A percentile compares a stretch with the other conserved stretches of the same genome.
Conservation (phyloP, 2,329 filamentous ascomycete genomes). For the Talaromyces rugulosus region DNA sequence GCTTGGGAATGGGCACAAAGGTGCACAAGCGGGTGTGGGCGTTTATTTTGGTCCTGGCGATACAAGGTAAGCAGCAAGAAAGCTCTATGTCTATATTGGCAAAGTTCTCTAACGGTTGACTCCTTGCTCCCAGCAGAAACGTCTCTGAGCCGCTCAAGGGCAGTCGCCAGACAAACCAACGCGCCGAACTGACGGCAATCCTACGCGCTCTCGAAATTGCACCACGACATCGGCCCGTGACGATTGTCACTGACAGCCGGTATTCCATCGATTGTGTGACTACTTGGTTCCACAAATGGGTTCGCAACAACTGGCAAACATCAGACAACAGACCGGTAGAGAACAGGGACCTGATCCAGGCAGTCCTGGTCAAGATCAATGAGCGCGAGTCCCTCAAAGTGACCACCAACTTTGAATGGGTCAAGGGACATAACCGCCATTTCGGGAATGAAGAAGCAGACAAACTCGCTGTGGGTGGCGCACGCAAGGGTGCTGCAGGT, state of each 20-base stretch:
- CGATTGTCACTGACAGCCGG: conserved; percentile 82
- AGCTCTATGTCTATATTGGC: not conserved
- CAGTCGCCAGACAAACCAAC: conserved; percentile 82
- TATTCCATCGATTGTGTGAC: conserved; percentile 90
- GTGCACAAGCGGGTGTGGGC: conserved; percentile 58
- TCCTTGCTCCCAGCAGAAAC: conserved; percentile 47
- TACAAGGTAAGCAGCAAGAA: conserved; percentile 42
- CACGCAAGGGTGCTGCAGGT: conserved; percentile 38
- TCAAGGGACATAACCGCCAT: conserved; percentile 76
- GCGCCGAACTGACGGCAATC: conserved; percentile 89
- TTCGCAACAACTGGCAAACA: conserved; percentile 73
- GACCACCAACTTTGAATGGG: conserved; percentile 73
- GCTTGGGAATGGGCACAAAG: conserved; percentile 53
- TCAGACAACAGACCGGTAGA: conserved; percentile 66
- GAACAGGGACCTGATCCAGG: conserved; percentile 79
- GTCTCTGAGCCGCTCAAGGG: conserved; percentile 73
- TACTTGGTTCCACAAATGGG: conserved; percentile 77
- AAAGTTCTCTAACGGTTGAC: not conserved
- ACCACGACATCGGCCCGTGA: conserved; percentile 62
- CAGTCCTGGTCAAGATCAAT: conserved; percentile 66
- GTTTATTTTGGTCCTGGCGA: conserved; percentile 62
- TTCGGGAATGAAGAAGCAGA: conserved; percentile 79
- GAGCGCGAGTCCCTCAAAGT: conserved; percentile 59
- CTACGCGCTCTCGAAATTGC: conserved; percentile 75
- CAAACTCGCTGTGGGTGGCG: conserved; percentile 66